Evolutionary conservation across 192 early-diverging fungal genomes (phyloP).

Genomic region (Chytriomyces hyalinus): DNA sequence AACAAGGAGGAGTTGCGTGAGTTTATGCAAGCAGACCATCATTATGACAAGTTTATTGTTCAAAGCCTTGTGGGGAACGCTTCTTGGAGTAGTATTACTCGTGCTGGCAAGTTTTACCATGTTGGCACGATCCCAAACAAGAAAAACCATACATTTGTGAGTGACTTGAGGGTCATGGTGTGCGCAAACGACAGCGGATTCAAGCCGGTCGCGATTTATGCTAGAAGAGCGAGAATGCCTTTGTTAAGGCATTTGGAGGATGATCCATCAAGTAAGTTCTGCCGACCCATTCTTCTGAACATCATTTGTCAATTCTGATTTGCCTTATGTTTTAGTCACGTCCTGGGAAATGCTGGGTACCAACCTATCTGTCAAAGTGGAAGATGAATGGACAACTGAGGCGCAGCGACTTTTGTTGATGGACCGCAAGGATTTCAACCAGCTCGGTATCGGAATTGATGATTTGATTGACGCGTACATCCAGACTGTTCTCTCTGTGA

Average conservation of each 20-base stretch:
- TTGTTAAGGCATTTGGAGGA: slow-evolving; percentile 62
- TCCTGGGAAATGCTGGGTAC: slow-evolving; percentile 93
- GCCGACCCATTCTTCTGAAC: slow-evolving; percentile 46
- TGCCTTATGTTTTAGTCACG: slow-evolving; percentile 50
- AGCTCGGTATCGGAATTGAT: slow-evolving; percentile 81
- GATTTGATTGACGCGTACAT: slow-evolving; percentile 89
- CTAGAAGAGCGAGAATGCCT: slow-evolving; percentile 75
- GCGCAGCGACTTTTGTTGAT: slow-evolving; percentile 80
- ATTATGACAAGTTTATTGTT: slow-evolving; percentile 92
- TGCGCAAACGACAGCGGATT: slow-evolving; percentile 75
- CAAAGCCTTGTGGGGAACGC: slow-evolving; percentile 87
- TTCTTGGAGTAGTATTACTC: slow-evolving; percentile 74
- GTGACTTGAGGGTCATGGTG: slow-evolving; percentile 86
- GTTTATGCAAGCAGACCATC: slow-evolving; percentile 78
- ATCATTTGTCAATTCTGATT: neutral
- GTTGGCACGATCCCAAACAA: slow-evolving; percentile 91
- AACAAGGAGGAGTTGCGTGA: slow-evolving; percentile 73
- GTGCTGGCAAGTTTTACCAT: slow-evolving; percentile 85
- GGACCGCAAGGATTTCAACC: slow-evolving; percentile 91
- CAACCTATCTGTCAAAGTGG: slow-evolving; percentile 77
- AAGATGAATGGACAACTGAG: slow-evolving; percentile 81
- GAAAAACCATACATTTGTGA: slow-evolving; percentile 84
- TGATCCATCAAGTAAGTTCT: slow-evolving; percentile 54
- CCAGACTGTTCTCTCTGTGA: slow-evolving; percentile 82
- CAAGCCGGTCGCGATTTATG: slow-evolving; percentile 83